Conservation (phyloP, 148 eudicot species). For the Camellia sinensis region DNA sequence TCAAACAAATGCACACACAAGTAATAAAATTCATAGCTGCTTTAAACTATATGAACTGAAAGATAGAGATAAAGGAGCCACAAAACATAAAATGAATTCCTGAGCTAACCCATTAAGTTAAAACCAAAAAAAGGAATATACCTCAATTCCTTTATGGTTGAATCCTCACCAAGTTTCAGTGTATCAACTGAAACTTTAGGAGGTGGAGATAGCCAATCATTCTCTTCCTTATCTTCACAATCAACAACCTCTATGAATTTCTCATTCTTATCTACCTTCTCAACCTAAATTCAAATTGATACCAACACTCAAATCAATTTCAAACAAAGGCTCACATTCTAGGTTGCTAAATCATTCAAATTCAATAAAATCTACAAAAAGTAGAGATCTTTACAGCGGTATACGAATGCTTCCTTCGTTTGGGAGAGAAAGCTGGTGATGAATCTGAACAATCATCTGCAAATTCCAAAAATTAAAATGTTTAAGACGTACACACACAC, state of each 20-base stretch:
- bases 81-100: neutral
- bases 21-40: too few species aligned
- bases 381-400: slow-evolving; percentile 23
- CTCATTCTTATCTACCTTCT: slow-evolving; percentile 23
- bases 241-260: slow-evolving; percentile 33
- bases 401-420: slow-evolving; percentile 45
- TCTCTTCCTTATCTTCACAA: slow-evolving; percentile 56
- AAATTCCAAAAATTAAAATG: neutral
- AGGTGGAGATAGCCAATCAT: slow-evolving; percentile 73
- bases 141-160: slow-evolving; percentile 71
- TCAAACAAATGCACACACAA: neutral
- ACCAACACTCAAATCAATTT: neutral
- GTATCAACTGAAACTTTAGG: slow-evolving; percentile 38
- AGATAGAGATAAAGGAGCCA: neutral
- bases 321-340: neutral
- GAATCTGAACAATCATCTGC: slow-evolving; percentile 58
- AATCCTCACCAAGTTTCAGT: slow-evolving; percentile 44
- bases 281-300: slow-evolving; percentile 27
- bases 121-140: slow-evolving; percentile 7
- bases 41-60: neutral
- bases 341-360: neutral
- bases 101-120: neutral
- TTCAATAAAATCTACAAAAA: neutral
- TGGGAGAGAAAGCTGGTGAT: slow-evolving; percentile 34
- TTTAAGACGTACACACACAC: neutral